Evolutionary conservation across 1,139 yeast species (phyloP).

Genomic region (Yamadazyma atlantica): DNA sequence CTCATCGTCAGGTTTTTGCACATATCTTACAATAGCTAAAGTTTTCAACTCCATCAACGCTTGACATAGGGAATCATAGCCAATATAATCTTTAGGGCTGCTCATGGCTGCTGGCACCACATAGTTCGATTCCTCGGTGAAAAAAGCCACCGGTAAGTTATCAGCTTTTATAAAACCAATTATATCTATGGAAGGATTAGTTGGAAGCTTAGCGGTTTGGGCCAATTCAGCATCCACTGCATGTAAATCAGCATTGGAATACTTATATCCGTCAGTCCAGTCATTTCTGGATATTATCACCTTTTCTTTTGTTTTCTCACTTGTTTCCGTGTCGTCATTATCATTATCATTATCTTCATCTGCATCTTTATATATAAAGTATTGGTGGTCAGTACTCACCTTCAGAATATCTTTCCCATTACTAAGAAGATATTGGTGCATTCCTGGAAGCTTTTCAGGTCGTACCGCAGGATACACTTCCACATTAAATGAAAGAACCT

Average conservation of each 20-base stretch:
- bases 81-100: slow-evolving; percentile 33
- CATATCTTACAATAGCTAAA: slow-evolving; percentile 64
- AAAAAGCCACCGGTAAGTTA: slow-evolving; percentile 56
- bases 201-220: slow-evolving; percentile 40
- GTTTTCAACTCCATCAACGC: slow-evolving; percentile 49
- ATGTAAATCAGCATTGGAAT: slow-evolving; percentile 55
- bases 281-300: slow-evolving; percentile 19
- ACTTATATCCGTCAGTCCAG: slow-evolving; percentile 58
- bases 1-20: slow-evolving; percentile 46
- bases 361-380: slow-evolving; percentile 5
- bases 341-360: slow-evolving; percentile 17
- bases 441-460: slow-evolving; percentile 32
- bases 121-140: slow-evolving; percentile 58
- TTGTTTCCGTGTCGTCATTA: slow-evolving; percentile 20
- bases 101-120: slow-evolving; percentile 48
- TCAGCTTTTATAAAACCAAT: slow-evolving; percentile 54
- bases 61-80: slow-evolving; percentile 55
- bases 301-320: slow-evolving; percentile 22
- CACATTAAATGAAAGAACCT: slow-evolving; percentile 36
- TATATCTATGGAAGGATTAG: slow-evolving; percentile 57
- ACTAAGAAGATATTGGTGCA: slow-evolving; percentile 30
- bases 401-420: slow-evolving; percentile 11
- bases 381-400: slow-evolving; percentile 18
- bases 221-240: slow-evolving; percentile 41
- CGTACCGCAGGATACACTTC: slow-evolving; percentile 69